phyloP scores from a whole-genome alignment of 169 alveolate species.

The Cryptosporidium tyzzeri region DNA sequence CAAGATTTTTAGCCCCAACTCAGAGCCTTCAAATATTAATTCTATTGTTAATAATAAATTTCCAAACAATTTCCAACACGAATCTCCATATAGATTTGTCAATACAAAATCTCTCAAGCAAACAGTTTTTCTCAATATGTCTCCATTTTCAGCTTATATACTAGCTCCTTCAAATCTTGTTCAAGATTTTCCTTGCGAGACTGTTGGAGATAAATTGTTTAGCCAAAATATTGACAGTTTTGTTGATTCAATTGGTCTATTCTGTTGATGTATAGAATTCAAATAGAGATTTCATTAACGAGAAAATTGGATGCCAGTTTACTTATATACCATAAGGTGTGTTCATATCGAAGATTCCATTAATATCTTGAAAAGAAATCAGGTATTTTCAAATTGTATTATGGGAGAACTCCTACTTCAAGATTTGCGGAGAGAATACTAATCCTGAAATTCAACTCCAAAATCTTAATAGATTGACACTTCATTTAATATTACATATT shows the following conservation, averaged over 20 bases:
- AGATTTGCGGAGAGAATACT: background rate
- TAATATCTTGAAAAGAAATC: background rate
- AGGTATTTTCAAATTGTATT: background rate
- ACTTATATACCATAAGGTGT: background rate
- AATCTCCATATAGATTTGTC: constrained; percentile 23
- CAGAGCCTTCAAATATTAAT: background rate
- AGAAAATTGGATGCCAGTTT: background rate
- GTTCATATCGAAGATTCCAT: background rate
- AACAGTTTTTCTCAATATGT: constrained; percentile 46
- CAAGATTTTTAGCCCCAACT: background rate
- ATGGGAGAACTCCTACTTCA: no score
- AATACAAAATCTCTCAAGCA: constrained; percentile 25
- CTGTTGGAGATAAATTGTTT: constrained; percentile 45
- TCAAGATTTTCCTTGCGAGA: constrained; percentile 32
- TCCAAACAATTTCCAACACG: background rate
- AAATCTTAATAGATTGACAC: background rate
- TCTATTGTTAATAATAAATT: constrained; percentile 48
- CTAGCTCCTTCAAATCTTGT: constrained; percentile 53
- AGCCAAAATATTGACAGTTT: constrained; percentile 35
- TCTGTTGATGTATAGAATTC: background rate
- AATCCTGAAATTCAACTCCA: no score
- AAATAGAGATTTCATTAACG: no score
- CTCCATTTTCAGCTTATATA: constrained; percentile 59
- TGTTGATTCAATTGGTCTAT: constrained; percentile 28
- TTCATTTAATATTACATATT: no score